Conservation (phyloP, 768 basidiomycete genomes). For the Dioszegia aurantiaca region DNA sequence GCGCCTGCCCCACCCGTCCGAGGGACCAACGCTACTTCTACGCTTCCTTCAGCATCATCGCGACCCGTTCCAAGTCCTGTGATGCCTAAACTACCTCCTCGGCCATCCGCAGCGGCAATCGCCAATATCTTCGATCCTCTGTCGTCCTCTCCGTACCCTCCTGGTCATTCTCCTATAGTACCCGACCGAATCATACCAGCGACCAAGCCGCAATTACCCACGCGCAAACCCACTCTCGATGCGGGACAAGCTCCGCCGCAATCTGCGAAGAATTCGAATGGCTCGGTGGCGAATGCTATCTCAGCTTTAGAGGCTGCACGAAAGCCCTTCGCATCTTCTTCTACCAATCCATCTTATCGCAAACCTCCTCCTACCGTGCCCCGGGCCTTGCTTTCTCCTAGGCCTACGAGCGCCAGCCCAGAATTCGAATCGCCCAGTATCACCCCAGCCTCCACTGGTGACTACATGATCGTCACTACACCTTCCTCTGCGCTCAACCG, state of each 20-base stretch:
- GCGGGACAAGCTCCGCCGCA: not conserved
- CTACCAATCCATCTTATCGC: conserved; percentile 3
- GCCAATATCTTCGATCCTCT: not conserved
- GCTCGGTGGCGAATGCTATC: conserved; percentile 6
- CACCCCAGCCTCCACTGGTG: conserved; percentile 37
- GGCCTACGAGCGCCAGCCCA: not conserved
- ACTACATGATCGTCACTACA: conserved; percentile 31
- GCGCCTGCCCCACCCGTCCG: not conserved
- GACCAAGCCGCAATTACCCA: conserved; percentile 1
- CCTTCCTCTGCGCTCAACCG: not conserved
- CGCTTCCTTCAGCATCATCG: not conserved
- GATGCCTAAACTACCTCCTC: conserved; percentile 8
- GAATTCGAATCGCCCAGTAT: conserved; percentile 10
- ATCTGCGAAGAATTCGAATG: not conserved
- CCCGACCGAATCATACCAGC: not conserved
- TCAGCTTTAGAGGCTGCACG: conserved; percentile 10
- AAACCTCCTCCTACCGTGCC: not conserved
- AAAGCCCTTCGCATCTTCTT: not conserved
- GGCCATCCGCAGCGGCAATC: not conserved
- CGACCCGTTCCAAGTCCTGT: not conserved
- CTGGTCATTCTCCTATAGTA: not conserved
- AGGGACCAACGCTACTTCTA: not conserved
- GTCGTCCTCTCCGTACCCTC: not conserved
- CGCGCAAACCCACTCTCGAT: conserved; percentile 9
- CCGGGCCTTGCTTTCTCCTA: not conserved